phyloP scores from a whole-genome alignment of 768 basidiomycete species.

The Nevesoporus exiguus region DNA sequence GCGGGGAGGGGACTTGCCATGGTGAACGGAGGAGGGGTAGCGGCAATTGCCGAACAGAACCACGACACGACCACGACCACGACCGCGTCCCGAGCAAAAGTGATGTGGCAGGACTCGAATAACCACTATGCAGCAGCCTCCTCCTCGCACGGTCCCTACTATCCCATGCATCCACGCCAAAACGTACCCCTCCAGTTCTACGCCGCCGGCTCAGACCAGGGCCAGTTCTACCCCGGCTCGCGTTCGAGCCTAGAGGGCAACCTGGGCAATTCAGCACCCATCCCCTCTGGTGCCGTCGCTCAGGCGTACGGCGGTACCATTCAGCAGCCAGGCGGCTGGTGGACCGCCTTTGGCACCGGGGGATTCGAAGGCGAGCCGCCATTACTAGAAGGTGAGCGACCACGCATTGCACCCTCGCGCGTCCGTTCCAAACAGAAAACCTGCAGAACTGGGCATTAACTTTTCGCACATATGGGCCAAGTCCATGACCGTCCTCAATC shows the following conservation, averaged over 20 bases:
- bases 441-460: slow-evolving; percentile 92
- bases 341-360: slow-evolving; percentile 94
- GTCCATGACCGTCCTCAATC: slow-evolving; percentile 93
- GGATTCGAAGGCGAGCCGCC: slow-evolving; percentile 96
- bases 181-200: slow-evolving; percentile 76
- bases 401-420: background rate
- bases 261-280: slow-evolving; percentile 51
- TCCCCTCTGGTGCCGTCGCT: slow-evolving; percentile 42
- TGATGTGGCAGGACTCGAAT: slow-evolving; percentile 76
- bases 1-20: slow-evolving; percentile 23
- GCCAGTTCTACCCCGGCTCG: slow-evolving; percentile 63
- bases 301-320: slow-evolving; percentile 70
- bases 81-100: background rate
- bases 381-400: slow-evolving; percentile 74
- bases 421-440: background rate
- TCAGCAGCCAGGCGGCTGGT: slow-evolving; percentile 76
- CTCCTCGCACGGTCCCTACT: slow-evolving; percentile 58
- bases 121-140: slow-evolving; percentile 56
- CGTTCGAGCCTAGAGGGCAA: slow-evolving; percentile 78
- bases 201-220: slow-evolving; percentile 55
- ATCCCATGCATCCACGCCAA: slow-evolving; percentile 44
- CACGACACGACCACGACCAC: slow-evolving; percentile 14
- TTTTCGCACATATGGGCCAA: slow-evolving; percentile 94
- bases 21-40: slow-evolving; percentile 1
- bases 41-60: slow-evolving; percentile 29